Base-by-base conservation (phyloP, 352 stramenopile genomes). In the Globisporangium nodosum region DNA sequence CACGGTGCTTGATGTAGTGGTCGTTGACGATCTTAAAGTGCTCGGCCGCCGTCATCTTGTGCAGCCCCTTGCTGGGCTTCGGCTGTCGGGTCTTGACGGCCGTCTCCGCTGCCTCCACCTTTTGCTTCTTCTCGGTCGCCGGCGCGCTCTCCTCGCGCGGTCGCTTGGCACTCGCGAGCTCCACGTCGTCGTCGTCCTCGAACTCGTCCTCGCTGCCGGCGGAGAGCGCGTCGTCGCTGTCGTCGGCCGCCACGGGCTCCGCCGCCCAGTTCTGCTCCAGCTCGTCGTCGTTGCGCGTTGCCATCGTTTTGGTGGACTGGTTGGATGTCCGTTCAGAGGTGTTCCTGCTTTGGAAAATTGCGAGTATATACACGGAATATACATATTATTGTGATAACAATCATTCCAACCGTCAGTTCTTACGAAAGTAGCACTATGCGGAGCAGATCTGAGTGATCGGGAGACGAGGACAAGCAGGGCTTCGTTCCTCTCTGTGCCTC, bases 1-100 rank as follows among this genome's bases (percentile, higher is more conserved):
- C 83, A 27, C 81, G 82, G 56, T 89, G 61, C 71, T 90, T 93
- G 21, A 52, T 73, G 64, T 90, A 93, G 35, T 81, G 65, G 46
- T 91, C 75, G 54, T 92, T 91, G 9, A 93, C 73, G 60, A 95
- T 80, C 58, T 89, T 84, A 56, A 91, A 93, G 68, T 89, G 81
- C 58, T 94, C 85, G 3, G 58, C 66, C 13, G 68, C 59, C 15
- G 69, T 90, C 80, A 94, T 88, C 68, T 87, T 90, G 58, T 94
- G 80, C 56, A 92, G 59, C 0, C 80, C 85, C 55, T 92, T 94
- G 67, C 49, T 69, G 24, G 78, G 74, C 18, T 76, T 70, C 20
- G 64, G 53, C 24, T 65, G 53, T 5, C 37, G 42, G 49, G 37
- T 60, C 59, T 63, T 58, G 8, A 18, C 37, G 9, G 5, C 42